Base-by-base conservation (phyloP, 2,329 filamentous ascomycete species). In the Coleophoma crateriformis region DNA sequence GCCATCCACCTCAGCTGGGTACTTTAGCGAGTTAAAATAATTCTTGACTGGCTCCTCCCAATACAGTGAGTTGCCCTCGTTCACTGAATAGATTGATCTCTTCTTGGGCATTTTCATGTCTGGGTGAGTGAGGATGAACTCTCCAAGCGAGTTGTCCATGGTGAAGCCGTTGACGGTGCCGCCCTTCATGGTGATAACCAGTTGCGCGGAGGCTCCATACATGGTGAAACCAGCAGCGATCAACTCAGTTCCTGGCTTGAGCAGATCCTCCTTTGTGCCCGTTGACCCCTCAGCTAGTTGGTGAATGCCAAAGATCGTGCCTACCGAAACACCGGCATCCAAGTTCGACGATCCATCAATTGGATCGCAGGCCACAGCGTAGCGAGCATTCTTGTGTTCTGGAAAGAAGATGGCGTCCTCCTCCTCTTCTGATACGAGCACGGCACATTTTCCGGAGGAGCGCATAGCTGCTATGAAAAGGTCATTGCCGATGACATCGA, bases 171-270 rank as follows among this genome's bases (percentile, higher is more conserved):
- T 96, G 71, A 99, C 94, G 54, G 74, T 81, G 56, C 91, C 88
- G 58, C 85, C 89, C 71, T 87, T 88, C 90, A 97, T 96, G 60
- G 94, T 99, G 66, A 99, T 87, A 63, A 99, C 94, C 42, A 99
- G 79, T 75, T 97, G 92, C 4, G 94, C 85, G 3, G 91, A 96
- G 60, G 94, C 94, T 65, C 94, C 94, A 73, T 99, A 99, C 94
- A 99, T 99, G 71, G 94, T 99, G 79, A 99, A 99, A n/a, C 94
- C 94, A 19, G 89, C 85, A 34, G 94, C 92, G 17, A 97, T 81
- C 58, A 97, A 82, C 71, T 96, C 91, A 2, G 88, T 92, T 50
- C 94, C 94, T 1, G 94, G 88, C 70, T 84, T 85, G 52, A 97
- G 80, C 53, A 99, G 81, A 68, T 97, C 91, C 64, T 95, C 90